Base-by-base conservation (phyloP, 2,329 filamentous ascomycete species). In the Cladosporium sp. region DNA sequence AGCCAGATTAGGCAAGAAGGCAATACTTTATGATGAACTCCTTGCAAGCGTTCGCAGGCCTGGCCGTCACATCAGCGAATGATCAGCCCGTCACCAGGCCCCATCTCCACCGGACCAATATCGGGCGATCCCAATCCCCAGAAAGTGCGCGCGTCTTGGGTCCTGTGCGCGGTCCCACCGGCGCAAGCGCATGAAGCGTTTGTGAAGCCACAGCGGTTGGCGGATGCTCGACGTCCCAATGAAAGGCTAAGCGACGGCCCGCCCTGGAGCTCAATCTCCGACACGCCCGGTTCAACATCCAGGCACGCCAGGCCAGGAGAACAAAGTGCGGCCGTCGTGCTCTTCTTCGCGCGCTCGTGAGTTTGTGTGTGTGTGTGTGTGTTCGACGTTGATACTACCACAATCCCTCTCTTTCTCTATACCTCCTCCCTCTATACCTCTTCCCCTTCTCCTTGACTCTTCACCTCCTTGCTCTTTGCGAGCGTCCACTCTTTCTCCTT, bases 41-140 rank as follows among this genome's bases (percentile, higher is more conserved):
- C 32, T 32, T 47, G 37, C 43, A 39, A 39, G 43, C 43, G 43
- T 27, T 17, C 15, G 43, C 32, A 27, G 22, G 37, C 37, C 32
- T 13, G 11, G 12, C 32, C 32, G 32, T 34, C 32, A 27, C 22
- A 27, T 9, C 5, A 27, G 22, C 22, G n/a, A n/a, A 27, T 27
- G 22, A 27, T 27, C 9, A 13, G 32, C 32, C 32, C 32, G 20
- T 20, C 37, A 39, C 34, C 27, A 22, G 27, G 29, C 42, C 32
- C 17, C 42, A 34, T 24, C 41, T 43, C 41, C 22, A 22, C 34
- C 44, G 44, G 44, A 32, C 24, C 29, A 41, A 48, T 48, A 48
- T 48, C 44, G 44, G 44, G 32, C 44, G 44, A 48, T 48, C 44
- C 20, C 44, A 48, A 48, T 48, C 44, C 44, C 44, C 44, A 48